A percentile compares a stretch with the other conserved stretches of the same genome.
These are phyloP conservation scores for Hamiltosporidium magnivora DNA, from an alignment of 371 early-diverging fungal genomes.

Conservation along the genomic window DNA sequence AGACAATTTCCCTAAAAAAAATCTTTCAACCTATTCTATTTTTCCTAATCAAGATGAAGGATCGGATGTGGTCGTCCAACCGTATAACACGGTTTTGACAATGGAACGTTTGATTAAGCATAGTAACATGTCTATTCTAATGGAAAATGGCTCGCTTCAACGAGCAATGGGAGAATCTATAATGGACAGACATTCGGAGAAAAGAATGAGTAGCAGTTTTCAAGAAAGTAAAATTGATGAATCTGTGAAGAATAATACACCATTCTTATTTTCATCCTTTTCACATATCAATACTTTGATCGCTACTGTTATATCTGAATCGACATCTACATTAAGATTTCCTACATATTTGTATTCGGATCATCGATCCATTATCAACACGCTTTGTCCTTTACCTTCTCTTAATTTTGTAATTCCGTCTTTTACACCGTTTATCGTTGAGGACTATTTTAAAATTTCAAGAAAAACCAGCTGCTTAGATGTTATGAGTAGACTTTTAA, in stretches of 20 bases:
- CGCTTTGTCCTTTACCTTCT: conserved; percentile 78
- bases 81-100: conserved; percentile 90
- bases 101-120: conserved; percentile 73
- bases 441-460: conserved; percentile 11
- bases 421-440: conserved; percentile 79
- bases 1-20: conserved; percentile 82
- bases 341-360: conserved; percentile 98
- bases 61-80: conserved; percentile 96
- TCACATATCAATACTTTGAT: conserved; percentile 89
- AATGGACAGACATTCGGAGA: background rate
- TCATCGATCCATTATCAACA: conserved; percentile 75
- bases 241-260: conserved; percentile 68
- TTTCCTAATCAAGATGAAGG: conserved; percentile 91
- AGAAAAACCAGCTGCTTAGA: conserved; percentile 45
- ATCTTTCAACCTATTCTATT: conserved; percentile 91
- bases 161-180: background rate
- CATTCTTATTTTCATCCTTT: conserved; percentile 66
- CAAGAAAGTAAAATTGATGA: conserved; percentile 84
- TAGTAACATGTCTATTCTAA: conserved; percentile 70
- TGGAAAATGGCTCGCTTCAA: conserved; percentile 44
- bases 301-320: conserved; percentile 88
- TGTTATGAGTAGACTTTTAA: conserved; percentile 52
- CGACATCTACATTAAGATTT: conserved; percentile 88
- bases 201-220: conserved; percentile 19
- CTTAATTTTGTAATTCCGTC: conserved; percentile 89